phyloP scores from a whole-genome alignment of 2,329 filamentous ascomycete species.

The Aspergillus bombycis region DNA sequence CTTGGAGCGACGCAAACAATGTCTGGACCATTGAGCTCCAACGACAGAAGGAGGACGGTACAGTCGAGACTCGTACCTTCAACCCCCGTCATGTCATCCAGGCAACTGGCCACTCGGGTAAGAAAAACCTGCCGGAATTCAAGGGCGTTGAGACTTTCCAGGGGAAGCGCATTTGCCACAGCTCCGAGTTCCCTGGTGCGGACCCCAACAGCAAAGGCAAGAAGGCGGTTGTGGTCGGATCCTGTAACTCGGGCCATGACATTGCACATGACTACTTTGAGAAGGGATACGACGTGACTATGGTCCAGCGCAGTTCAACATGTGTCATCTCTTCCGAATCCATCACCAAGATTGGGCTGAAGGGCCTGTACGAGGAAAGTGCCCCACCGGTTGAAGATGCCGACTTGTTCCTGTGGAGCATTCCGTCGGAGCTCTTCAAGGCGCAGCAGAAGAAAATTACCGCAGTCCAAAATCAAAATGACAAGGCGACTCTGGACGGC shows the following conservation, averaged over 20 bases:
- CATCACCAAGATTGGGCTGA: slow-evolving; percentile 57
- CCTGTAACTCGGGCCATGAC: slow-evolving; percentile 70
- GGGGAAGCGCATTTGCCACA: slow-evolving; percentile 64
- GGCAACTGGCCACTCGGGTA: slow-evolving; percentile 69
- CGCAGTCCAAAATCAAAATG: slow-evolving; percentile 38
- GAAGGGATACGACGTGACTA: slow-evolving; percentile 68
- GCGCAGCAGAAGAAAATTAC: slow-evolving; percentile 56
- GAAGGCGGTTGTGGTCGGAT: slow-evolving; percentile 67
- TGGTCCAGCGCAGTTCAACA: slow-evolving; percentile 70
- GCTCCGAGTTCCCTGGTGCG: slow-evolving; percentile 62
- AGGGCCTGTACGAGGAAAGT: slow-evolving; percentile 52
- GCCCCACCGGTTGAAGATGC: slow-evolving; percentile 66
- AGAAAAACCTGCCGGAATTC: slow-evolving; percentile 58
- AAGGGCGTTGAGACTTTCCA: slow-evolving; percentile 58
- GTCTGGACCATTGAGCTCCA: slow-evolving; percentile 61
- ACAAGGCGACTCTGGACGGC: slow-evolving; percentile 42
- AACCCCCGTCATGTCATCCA: slow-evolving; percentile 67
- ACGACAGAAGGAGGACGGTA: slow-evolving; percentile 43
- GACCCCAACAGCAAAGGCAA: slow-evolving; percentile 53
- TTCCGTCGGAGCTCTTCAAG: slow-evolving; percentile 65
- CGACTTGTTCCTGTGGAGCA: slow-evolving; percentile 62
- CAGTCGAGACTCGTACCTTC: slow-evolving; percentile 55
- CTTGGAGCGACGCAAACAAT: slow-evolving; percentile 55
- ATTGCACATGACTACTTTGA: slow-evolving; percentile 70
- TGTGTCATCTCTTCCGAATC: slow-evolving; percentile 63